phyloP scores from a whole-genome alignment of 1,284 basidiomycete species.

The Trametes sp. region DNA sequence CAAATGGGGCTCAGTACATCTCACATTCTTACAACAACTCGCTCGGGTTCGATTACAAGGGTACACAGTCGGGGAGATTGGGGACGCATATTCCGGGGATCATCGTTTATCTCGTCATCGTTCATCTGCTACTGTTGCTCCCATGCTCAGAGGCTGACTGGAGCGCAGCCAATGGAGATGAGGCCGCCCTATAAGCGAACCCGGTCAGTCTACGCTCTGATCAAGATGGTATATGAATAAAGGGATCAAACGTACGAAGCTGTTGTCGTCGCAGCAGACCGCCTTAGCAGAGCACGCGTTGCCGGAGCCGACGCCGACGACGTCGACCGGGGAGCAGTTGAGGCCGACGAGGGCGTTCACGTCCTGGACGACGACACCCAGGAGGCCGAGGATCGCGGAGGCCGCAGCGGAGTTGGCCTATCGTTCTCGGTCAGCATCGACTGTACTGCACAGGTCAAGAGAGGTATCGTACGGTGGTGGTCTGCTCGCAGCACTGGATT shows the following conservation, averaged over 20 bases:
- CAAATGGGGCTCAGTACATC: too few relatives aligned
- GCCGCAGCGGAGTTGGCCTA: slow-evolving; percentile 24
- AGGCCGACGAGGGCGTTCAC: slow-evolving; percentile 37
- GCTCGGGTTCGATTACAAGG: background rate
- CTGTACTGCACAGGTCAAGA: background rate
- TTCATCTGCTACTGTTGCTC: background rate
- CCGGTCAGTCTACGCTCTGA: too few relatives aligned
- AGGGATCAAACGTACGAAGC: background rate
- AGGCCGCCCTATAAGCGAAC: slow-evolving; percentile 2
- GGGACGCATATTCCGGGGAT: background rate
- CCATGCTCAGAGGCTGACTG: slow-evolving; percentile 4
- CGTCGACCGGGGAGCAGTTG: slow-evolving; percentile 38
- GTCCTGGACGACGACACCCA: slow-evolving; percentile 37
- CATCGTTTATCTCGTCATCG: background rate
- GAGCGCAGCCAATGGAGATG: slow-evolving; percentile 12
- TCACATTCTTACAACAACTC: background rate
- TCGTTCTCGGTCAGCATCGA: background rate
- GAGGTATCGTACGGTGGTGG: slow-evolving; percentile 2
- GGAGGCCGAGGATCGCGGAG: slow-evolving; percentile 26
- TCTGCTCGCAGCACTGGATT: slow-evolving; percentile 36
- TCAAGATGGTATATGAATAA: too few relatives aligned
- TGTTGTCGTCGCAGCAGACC: slow-evolving; percentile 16
- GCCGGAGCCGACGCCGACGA: slow-evolving; percentile 34
- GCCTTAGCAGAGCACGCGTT: slow-evolving; percentile 22
- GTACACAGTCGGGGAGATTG: too few relatives aligned